These are phyloP conservation scores for Cadophora malorum DNA, from an alignment of 2,329 filamentous ascomycete genomes.

Conservation along the genomic window DNA sequence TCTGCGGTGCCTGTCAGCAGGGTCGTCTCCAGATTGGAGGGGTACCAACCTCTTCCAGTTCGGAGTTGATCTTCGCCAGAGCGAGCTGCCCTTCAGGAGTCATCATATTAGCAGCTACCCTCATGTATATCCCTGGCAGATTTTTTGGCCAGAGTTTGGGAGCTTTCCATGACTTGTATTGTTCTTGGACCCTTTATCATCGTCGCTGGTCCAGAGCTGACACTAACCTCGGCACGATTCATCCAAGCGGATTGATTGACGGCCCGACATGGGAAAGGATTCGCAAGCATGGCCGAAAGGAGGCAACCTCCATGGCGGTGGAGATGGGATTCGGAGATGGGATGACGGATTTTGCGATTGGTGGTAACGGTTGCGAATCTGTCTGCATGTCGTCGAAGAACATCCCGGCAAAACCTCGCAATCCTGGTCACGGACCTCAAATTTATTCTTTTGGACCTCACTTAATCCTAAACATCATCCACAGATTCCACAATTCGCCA, in stretches of 20 bases:
- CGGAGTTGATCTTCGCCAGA: slow-evolving; percentile 31
- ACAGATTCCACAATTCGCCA: not conserved
- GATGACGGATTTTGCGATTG: not conserved
- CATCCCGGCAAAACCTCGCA: not conserved
- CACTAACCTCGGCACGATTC: not conserved
- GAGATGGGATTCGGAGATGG: not conserved
- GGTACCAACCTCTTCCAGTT: slow-evolving; percentile 31
- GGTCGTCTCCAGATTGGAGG: not conserved
- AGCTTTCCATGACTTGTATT: not conserved
- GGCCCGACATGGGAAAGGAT: not conserved
- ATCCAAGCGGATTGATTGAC: not conserved
- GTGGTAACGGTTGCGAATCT: not conserved
- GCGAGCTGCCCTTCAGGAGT: slow-evolving; percentile 31
- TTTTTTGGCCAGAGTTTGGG: not conserved
- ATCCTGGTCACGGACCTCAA: not conserved
- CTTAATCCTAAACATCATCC: not conserved
- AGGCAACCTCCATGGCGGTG: not conserved
- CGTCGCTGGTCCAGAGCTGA: not conserved
- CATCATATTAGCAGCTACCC: slow-evolving; percentile 10
- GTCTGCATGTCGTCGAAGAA: not conserved
- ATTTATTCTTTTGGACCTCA: slow-evolving; percentile 8
- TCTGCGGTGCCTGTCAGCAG: slow-evolving; percentile 16
- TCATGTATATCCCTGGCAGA: not conserved
- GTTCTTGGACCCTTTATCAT: not conserved
- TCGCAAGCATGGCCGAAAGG: slow-evolving; percentile 6